These are phyloP conservation scores for Kurtzmaniella quercitrusa DNA, from an alignment of 1,139 yeast genomes.

Conservation along the genomic window DNA sequence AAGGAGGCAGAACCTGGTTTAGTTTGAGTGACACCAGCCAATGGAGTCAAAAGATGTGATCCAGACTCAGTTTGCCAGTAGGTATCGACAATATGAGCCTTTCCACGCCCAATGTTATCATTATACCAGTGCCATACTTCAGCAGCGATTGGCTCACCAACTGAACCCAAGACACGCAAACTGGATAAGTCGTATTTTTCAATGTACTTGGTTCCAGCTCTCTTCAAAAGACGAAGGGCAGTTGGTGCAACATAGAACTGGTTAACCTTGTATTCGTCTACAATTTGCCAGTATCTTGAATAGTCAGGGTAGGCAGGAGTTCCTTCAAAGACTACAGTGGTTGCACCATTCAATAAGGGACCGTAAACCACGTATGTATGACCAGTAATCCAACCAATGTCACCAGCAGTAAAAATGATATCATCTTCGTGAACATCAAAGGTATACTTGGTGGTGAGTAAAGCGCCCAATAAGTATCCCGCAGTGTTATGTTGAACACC, in stretches of 20 bases:
- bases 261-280: constrained; percentile 70
- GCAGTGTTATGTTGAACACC: constrained; percentile 75
- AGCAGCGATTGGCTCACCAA: constrained; percentile 90
- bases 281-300: constrained; percentile 81
- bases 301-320: constrained; percentile 81
- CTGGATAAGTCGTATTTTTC: constrained; percentile 63
- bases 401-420: constrained; percentile 78
- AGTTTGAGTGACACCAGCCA: constrained; percentile 71
- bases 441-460: constrained; percentile 65
- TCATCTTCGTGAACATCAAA: constrained; percentile 76
- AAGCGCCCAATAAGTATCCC: constrained; percentile 72
- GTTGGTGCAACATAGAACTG: constrained; percentile 92
- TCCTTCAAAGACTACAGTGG: constrained; percentile 81
- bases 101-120: constrained; percentile 69
- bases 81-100: constrained; percentile 74
- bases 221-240: constrained; percentile 74
- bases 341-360: constrained; percentile 73
- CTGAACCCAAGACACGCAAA: constrained; percentile 74
- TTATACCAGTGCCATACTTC: constrained; percentile 94
- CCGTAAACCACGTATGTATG: constrained; percentile 83
- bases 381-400: constrained; percentile 88
- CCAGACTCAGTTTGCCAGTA: constrained; percentile 88
- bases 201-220: constrained; percentile 72
- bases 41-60: constrained; percentile 66
- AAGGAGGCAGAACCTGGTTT: constrained; percentile 78